Base-by-base conservation (phyloP, 2,329 filamentous ascomycete genomes). In the Penicillium sp. region DNA sequence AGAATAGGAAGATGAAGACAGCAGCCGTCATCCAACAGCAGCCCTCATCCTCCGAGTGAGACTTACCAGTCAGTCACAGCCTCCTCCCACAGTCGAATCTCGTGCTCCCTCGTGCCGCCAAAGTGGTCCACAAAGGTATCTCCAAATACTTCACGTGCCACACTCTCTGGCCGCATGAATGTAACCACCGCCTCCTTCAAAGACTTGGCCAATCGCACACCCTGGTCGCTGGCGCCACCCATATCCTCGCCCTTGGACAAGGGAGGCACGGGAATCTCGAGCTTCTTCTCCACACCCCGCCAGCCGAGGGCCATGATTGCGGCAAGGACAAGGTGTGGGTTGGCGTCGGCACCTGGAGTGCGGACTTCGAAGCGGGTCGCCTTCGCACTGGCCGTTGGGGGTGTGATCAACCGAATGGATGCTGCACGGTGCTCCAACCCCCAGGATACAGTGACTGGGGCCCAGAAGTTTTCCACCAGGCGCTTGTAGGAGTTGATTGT, bases 401-500 rank as follows among this genome's bases (percentile, higher is more conserved):
- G 94, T 0, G 91, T 87, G 66, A 99, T 97, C 37, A 99, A 78
- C 17, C 95, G 86, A 65, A 99, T 90, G 0, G 91, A 96, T 0
- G 95, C 94, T 5, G 92, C 93, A 62, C 95, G 91, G 75, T 99
- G 94, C 77, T 98, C 95, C 5, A 97, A 80, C 0, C 95, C 95
- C 95, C 95, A 99, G 0, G 92, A 96, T 0, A 98, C 95, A 0
- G 94, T 97, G 5, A 99, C 95, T 0, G 95, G 95, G 0, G 95
- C 95, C 95, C 95, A 99, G 79, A 97, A 98, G 79, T 98, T 98
- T 81, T 99, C 95, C 2, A 99, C 95, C 0, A 99, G 84, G 3
- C 95, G 89, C 80, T 99, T 99, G 83, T 99, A 99, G 62, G 91
- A 96, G 83, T 99, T 99, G 72, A 99, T 86, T 0, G 92, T 99